Evolutionary conservation across 2,329 filamentous ascomycete species (phyloP).

Genomic region (Neonectria punicea): DNA sequence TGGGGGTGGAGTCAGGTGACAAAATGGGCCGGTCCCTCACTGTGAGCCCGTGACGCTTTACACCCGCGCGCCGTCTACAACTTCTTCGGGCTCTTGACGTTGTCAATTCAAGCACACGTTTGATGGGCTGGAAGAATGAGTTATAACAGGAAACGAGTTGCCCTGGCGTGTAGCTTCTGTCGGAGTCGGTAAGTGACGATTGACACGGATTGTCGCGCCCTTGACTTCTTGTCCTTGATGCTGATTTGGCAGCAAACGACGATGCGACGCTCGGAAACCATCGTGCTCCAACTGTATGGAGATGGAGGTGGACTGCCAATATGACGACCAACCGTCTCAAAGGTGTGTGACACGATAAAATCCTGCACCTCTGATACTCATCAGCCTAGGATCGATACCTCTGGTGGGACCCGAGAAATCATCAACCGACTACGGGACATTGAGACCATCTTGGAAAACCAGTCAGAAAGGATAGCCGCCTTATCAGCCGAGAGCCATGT

Average conservation of each 20-base stretch:
- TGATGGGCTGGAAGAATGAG: conserved; percentile 34
- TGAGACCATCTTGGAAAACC: conserved; percentile 36
- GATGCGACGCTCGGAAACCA: conserved; percentile 43
- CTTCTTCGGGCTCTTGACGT: neutral
- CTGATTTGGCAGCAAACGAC: conserved; percentile 38
- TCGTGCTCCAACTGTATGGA: conserved; percentile 41
- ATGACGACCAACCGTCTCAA: conserved; percentile 44
- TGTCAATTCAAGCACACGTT: too few species aligned
- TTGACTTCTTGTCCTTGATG: neutral
- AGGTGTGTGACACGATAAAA: conserved; percentile 21
- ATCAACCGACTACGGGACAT: conserved; percentile 42
- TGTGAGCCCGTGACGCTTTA: neutral
- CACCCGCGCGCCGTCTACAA: neutral
- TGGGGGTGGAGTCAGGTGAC: neutral
- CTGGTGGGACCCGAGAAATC: conserved; percentile 44
- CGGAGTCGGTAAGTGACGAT: conserved; percentile 37
- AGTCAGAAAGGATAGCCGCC: conserved; percentile 31
- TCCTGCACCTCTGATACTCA: neutral
- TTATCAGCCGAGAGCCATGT: conserved; percentile 11
- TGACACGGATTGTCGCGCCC: neutral
- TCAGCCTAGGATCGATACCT: conserved; percentile 41
- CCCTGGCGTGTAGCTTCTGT: conserved; percentile 45
- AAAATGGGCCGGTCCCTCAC: neutral
- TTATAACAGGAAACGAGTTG: conserved; percentile 42
- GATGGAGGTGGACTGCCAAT: conserved; percentile 40